Base-by-base conservation (phyloP, 148 eudicot genomes). In the Rhododendron molle region DNA sequence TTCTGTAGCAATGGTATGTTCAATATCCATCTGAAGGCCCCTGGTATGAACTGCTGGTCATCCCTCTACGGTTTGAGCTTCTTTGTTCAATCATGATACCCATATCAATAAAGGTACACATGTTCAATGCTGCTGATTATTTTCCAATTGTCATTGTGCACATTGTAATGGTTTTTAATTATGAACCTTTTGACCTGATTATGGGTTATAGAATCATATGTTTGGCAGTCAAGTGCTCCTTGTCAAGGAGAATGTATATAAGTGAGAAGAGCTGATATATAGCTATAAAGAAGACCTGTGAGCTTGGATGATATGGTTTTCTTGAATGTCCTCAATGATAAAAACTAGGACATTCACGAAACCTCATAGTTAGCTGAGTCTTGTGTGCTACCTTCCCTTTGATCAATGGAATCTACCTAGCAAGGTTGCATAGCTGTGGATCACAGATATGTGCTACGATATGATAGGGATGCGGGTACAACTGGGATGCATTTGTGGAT, bases 51-150 rank as follows among this genome's bases (percentile, higher is more conserved):
- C 86, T 97, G 81, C 90, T 97, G 89, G 87, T 97, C 58, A 97
- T 97, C 81, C 99, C 99, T 79, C 89, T 97, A 65, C 93, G 98
- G 69, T 97, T 97, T 93, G 99, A 97, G 92, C 95, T 97, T 87
- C 95, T 97, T 80, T 97, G 98, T 86, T 97, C 99, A 83, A 95
- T 97, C 89, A 97, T 97, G 99, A 97, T 97, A 89, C 99, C 99
- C 26, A 97, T 97, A 88, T 97, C 99, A 50, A 92, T 97, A 86
- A 97, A 97, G 99, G 99, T 97, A 86, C 81, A 52, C 26, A 16
- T 52, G 43, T 86, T 78, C 26, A 10, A 16, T 81, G 83, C 72
- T 83, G 46, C 23, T 81, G 81, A 2, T 60, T 82, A 2, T 47
- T 47, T 65, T 50, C 40, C 44, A 3, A 32, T 58, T 32, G 13